These are phyloP conservation scores for Acer negundo DNA, from an alignment of 345 rosid species.

Conservation along the genomic window DNA sequence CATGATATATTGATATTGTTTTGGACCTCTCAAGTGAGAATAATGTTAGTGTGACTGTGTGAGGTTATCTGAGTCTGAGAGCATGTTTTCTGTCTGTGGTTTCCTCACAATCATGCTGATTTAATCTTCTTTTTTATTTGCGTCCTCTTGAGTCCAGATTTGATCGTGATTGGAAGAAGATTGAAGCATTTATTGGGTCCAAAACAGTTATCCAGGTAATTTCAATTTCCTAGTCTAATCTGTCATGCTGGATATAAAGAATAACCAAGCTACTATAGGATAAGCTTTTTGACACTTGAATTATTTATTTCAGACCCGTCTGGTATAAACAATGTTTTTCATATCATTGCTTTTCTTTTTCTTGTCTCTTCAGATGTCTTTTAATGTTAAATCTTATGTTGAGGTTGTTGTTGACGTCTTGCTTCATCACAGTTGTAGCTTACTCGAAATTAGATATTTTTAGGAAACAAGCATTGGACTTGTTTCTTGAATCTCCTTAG, in stretches of 20 bases:
- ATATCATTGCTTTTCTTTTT: background rate
- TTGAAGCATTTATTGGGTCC: conserved; percentile 94
- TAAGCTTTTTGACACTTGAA: background rate
- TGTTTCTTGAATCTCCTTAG: background rate
- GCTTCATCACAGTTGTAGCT: background rate
- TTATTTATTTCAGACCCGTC: background rate
- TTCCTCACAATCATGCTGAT: background rate
- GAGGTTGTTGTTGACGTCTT: background rate
- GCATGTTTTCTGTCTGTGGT: background rate
- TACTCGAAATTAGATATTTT: background rate
- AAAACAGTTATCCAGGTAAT: conserved; percentile 92
- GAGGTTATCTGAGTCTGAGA: background rate
- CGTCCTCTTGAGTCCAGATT: conserved; percentile 44
- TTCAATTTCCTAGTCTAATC: background rate
- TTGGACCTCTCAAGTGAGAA: background rate
- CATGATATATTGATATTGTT: background rate
- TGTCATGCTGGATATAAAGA: background rate
- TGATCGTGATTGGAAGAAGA: conserved; percentile 99
- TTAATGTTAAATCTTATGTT: conserved; percentile 7
- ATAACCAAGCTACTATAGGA: background rate
- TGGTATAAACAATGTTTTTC: background rate
- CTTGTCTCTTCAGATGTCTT: background rate
- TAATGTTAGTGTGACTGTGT: background rate
- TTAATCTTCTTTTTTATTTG: conserved; percentile 3
- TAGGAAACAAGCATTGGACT: background rate